These are phyloP conservation scores for Grosmannia serpens DNA, from an alignment of 2,329 filamentous ascomycete genomes.

Conservation along the genomic window DNA sequence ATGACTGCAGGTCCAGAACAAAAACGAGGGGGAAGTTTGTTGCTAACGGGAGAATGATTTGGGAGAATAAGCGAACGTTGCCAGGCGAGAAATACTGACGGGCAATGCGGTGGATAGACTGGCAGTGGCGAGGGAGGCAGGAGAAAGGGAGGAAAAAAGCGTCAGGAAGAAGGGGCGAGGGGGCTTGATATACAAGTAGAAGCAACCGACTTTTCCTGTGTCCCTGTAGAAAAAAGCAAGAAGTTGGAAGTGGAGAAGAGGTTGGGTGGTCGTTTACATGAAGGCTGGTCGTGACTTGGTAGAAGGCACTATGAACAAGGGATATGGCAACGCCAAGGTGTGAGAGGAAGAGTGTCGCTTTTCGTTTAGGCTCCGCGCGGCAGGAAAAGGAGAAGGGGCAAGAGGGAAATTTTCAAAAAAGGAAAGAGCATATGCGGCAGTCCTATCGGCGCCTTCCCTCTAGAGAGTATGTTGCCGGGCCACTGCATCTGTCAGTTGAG, in stretches of 20 bases:
- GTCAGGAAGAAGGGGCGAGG: background rate
- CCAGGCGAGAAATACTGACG: background rate
- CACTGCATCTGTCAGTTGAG: background rate
- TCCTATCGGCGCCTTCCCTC: background rate
- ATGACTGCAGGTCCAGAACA: background rate
- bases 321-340: background rate
- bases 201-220: background rate
- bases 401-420: background rate
- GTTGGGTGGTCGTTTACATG: background rate
- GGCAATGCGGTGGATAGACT: background rate
- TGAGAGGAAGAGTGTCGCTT: background rate
- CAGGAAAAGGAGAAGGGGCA: background rate
- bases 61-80: background rate
- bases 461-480: background rate
- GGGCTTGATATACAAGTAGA: slow-evolving; percentile 1
- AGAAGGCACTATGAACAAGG: background rate
- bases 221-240: background rate
- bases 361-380: background rate
- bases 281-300: background rate
- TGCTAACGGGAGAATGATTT: background rate
- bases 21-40: background rate
- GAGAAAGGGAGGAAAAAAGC: background rate
- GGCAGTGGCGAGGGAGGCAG: background rate
- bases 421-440: background rate
- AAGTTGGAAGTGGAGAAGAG: background rate